These are phyloP conservation scores for Xylariaceae sp. DNA, from an alignment of 2,329 filamentous ascomycete genomes.

Conservation along the genomic window DNA sequence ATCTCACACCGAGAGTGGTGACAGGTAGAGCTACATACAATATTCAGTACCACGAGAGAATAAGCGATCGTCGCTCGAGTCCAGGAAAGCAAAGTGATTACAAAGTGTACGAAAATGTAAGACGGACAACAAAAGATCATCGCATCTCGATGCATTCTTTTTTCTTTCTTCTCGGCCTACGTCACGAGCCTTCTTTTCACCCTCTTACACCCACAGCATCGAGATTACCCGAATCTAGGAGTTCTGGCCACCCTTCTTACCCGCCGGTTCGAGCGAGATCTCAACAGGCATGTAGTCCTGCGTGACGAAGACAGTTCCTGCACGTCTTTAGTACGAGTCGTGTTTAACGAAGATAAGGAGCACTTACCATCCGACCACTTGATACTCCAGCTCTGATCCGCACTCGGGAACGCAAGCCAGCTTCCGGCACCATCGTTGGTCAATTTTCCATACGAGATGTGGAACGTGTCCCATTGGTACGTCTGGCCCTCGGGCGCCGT, in stretches of 20 bases:
- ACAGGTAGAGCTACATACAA: not conserved
- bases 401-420: slow-evolving; percentile 35
- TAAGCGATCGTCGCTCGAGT: slow-evolving; percentile 4
- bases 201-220: slow-evolving; percentile 2
- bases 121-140: not conserved
- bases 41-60: slow-evolving; percentile 34
- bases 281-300: slow-evolving; percentile 33
- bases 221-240: slow-evolving; percentile 5
- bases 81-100: not conserved
- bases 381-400: slow-evolving; percentile 28
- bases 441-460: slow-evolving; percentile 21
- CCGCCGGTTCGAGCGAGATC: slow-evolving; percentile 31
- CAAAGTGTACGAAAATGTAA: not conserved
- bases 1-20: not conserved
- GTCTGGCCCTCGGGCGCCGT: slow-evolving; percentile 25
- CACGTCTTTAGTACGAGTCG: too few relatives aligned
- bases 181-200: not conserved
- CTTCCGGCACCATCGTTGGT: slow-evolving; percentile 23
- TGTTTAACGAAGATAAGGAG: not conserved
- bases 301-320: slow-evolving; percentile 28
- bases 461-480: slow-evolving; percentile 35
- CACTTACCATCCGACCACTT: slow-evolving; percentile 37
- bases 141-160: not conserved
- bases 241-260: slow-evolving; percentile 24
- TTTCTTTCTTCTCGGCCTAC: slow-evolving; percentile 12